Evolutionary conservation across 345 rosid genomes (phyloP).

Genomic region (Euphorbia tirucalli): DNA sequence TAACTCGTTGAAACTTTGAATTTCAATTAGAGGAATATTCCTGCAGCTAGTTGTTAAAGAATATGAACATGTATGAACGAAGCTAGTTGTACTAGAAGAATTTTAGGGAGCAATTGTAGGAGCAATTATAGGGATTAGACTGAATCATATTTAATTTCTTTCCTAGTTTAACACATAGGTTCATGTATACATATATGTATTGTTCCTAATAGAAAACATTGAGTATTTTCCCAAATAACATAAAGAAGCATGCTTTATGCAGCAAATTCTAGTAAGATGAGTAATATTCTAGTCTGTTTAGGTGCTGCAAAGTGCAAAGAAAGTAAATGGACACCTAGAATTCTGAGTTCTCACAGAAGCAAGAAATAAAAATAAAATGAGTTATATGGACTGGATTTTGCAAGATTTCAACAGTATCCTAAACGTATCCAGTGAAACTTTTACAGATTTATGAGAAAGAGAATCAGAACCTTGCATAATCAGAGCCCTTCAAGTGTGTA

Average conservation of each 20-base stretch:
- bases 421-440: background rate
- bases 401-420: conserved; percentile 8
- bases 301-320: background rate
- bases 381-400: background rate
- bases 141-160: too few relatives aligned
- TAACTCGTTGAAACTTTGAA: too few relatives aligned
- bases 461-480: conserved; percentile 69
- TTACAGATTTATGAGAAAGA: background rate
- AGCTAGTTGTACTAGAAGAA: too few relatives aligned
- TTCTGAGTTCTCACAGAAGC: background rate
- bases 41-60: too few relatives aligned
- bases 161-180: too few relatives aligned
- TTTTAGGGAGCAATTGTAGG: too few relatives aligned
- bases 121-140: too few relatives aligned
- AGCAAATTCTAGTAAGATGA: background rate
- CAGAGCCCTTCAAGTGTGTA: conserved; percentile 91
- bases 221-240: too few relatives aligned
- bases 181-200: too few relatives aligned
- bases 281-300: background rate
- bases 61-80: too few relatives aligned
- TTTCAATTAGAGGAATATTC: too few relatives aligned
- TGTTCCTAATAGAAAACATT: too few relatives aligned
- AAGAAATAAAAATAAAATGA: background rate
- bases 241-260: background rate
- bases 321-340: background rate